These are phyloP conservation scores for Gyromitra esculenta DNA, from an alignment of 2,329 filamentous ascomycete species.

Conservation along the genomic window DNA sequence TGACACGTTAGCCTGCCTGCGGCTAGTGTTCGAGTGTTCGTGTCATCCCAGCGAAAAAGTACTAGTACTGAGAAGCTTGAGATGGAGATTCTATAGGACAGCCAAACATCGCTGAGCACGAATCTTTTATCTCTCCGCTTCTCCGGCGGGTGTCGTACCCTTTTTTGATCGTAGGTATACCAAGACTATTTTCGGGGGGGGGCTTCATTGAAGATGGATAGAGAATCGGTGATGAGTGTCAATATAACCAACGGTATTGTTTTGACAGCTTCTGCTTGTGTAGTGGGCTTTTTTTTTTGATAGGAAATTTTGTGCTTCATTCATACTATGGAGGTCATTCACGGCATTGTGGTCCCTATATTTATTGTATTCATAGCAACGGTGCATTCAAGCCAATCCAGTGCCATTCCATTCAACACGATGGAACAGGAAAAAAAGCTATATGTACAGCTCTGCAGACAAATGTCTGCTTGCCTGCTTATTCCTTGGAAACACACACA, in stretches of 20 bases:
- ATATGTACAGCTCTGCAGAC: background rate
- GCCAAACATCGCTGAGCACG: conserved; percentile 45
- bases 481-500: background rate
- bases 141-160: background rate
- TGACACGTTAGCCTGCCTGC: conserved; percentile 46
- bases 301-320: conserved; percentile 9
- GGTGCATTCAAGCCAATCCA: background rate
- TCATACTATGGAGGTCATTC: conserved; percentile 1
- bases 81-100: conserved; percentile 36
- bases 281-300: background rate
- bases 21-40: conserved; percentile 29
- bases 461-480: background rate
- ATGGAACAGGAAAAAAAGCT: background rate
- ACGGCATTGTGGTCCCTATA: background rate
- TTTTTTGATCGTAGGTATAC: conserved; percentile 23
- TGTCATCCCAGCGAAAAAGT: conserved; percentile 20
- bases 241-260: conserved; percentile 20
- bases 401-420: background rate
- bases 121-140: conserved; percentile 14
- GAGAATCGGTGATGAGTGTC: conserved; percentile 1
- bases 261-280: background rate
- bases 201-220: conserved; percentile 18
- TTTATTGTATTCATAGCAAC: background rate
- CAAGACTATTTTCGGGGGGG: background rate
- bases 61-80: conserved; percentile 13